phyloP scores from a whole-genome alignment of 192 early-diverging fungal species.

The Radiomyces spectabilis region DNA sequence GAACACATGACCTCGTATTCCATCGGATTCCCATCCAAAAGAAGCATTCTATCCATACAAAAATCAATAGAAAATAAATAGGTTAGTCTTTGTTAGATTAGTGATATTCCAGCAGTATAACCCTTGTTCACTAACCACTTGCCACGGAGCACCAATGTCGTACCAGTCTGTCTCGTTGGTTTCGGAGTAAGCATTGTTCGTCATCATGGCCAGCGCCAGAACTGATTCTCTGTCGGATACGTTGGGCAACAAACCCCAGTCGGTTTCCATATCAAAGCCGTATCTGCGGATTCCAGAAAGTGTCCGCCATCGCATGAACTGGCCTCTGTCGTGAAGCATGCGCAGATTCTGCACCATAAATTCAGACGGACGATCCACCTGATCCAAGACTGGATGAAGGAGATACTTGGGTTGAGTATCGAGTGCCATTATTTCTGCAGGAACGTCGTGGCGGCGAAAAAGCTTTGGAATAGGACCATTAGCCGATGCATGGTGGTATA shows the following conservation, averaged over 20 bases:
- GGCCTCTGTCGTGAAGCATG: not conserved
- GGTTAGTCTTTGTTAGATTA: too few relatives aligned
- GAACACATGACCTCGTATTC: slow-evolving; percentile 73
- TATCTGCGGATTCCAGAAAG: too few relatives aligned
- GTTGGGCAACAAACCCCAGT: slow-evolving; percentile 48
- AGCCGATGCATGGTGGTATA: slow-evolving; percentile 25
- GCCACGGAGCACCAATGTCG: slow-evolving; percentile 58
- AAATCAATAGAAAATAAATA: too few relatives aligned
- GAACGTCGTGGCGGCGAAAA: slow-evolving; percentile 14
- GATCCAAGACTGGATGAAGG: too few relatives aligned
- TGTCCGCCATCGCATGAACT: not conserved
- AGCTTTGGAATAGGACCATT: slow-evolving; percentile 17
- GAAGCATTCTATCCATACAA: slow-evolving; percentile 20
- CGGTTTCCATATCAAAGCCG: slow-evolving; percentile 3
- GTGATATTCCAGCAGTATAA: too few relatives aligned
- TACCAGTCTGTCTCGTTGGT: slow-evolving; percentile 53
- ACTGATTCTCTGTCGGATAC: slow-evolving; percentile 66
- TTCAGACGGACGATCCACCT: too few relatives aligned
- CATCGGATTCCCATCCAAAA: slow-evolving; percentile 51
- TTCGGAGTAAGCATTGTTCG: slow-evolving; percentile 77
- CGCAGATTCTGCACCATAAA: too few relatives aligned
- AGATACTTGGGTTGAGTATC: too few relatives aligned
- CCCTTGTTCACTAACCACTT: slow-evolving; percentile 28
- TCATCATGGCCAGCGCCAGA: slow-evolving; percentile 69
- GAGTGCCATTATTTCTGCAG: too few relatives aligned